Evolutionary conservation across 352 stramenopile genomes (phyloP).

Genomic region (Pythium pectinolyticum): DNA sequence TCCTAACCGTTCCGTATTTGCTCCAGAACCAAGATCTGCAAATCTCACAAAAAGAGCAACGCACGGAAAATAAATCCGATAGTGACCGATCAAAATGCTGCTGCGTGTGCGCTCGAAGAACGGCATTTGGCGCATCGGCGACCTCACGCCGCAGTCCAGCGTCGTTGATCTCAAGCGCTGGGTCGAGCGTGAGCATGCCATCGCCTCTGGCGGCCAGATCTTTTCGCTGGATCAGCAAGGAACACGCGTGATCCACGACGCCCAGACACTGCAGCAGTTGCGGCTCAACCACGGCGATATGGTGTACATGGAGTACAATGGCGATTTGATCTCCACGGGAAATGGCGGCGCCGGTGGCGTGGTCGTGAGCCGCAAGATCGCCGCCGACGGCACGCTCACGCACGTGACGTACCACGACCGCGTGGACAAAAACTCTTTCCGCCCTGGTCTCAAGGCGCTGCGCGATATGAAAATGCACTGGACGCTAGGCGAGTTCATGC

Average conservation of each 20-base stretch:
- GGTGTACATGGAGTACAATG: conserved; percentile 77
- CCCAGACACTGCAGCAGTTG: conserved; percentile 59
- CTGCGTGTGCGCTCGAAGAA: conserved; percentile 87
- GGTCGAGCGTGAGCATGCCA: conserved; percentile 72
- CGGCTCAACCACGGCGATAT: conserved; percentile 77
- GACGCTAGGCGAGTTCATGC: conserved; percentile 97
- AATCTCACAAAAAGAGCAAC: conserved; percentile 4
- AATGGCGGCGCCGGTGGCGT: too few relatives aligned
- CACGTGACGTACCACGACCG: conserved; percentile 77
- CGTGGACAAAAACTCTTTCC: conserved; percentile 87
- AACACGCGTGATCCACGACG: conserved; percentile 34
- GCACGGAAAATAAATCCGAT: too few relatives aligned
- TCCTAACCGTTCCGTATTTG: too few relatives aligned
- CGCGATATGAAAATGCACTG: conserved; percentile 99
- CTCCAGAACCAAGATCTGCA: too few relatives aligned
- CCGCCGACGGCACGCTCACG: conserved; percentile 76
- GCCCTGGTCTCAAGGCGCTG: conserved; percentile 94
- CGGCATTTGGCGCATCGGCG: conserved; percentile 82
- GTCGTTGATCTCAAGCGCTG: conserved; percentile 76
- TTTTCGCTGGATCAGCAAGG: conserved; percentile 60
- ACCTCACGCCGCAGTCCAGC: conserved; percentile 60
- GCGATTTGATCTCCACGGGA: conserved; percentile 57
- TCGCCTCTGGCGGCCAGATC: conserved; percentile 47
- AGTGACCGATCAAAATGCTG: too few relatives aligned
- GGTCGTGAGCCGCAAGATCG: conserved; percentile 67